A percentile compares a stretch with the other conserved stretches of the same genome.
Conservation (phyloP, 1,284 basidiomycete genomes). For the Rhodotorula sp. region DNA sequence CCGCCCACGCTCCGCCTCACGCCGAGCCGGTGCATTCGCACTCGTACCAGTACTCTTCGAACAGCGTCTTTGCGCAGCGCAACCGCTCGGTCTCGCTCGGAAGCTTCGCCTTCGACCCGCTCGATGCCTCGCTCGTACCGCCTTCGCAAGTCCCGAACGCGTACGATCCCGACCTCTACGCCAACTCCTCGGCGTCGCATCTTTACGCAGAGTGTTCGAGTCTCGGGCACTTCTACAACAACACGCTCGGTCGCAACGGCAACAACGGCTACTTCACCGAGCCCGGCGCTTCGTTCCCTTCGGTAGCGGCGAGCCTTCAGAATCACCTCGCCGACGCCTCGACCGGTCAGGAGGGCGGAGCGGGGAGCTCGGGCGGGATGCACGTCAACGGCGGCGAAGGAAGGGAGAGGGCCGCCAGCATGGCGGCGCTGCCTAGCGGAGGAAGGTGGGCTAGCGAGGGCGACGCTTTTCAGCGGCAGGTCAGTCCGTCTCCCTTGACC, state of each 20-base stretch:
- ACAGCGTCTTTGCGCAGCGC: too few relatives aligned
- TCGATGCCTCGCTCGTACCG: too few relatives aligned
- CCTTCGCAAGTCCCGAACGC: too few relatives aligned
- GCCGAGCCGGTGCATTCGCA: not conserved
- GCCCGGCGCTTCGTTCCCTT: too few relatives aligned
- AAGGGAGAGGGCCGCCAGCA: not conserved
- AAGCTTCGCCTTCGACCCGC: too few relatives aligned
- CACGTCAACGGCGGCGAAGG: not conserved
- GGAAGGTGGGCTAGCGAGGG: not conserved
- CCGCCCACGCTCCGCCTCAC: too few relatives aligned
- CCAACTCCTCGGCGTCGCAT: too few relatives aligned
- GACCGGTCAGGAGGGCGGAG: not conserved
- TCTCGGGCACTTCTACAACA: not conserved
- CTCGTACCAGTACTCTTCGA: not conserved
- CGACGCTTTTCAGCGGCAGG: not conserved
- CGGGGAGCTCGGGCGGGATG: not conserved
- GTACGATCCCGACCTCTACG: too few relatives aligned
- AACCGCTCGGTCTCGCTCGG: too few relatives aligned
- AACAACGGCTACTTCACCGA: not conserved
- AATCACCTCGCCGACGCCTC: too few relatives aligned
- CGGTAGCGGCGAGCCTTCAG: too few relatives aligned
- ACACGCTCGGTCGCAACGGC: not conserved
- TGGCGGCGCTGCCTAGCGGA: not conserved
- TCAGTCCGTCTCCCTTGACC: not conserved
- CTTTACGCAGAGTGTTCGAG: too few relatives aligned